Evolutionary conservation across 2,329 filamentous ascomycete genomes (phyloP).

Genomic region (Sclerotinia borealis): DNA sequence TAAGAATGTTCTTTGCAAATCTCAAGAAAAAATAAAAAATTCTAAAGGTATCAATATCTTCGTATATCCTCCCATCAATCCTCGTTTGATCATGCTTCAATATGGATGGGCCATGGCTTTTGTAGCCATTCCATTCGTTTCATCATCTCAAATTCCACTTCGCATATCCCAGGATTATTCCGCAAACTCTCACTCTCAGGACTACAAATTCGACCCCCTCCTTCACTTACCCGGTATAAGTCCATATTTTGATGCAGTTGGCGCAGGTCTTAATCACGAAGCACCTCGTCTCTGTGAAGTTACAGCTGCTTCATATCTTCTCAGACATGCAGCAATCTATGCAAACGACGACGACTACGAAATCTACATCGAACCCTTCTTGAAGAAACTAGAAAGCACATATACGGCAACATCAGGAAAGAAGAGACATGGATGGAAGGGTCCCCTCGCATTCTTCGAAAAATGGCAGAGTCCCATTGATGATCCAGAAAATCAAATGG

Average conservation of each 20-base stretch:
- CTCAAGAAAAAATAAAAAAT: neutral
- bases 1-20: neutral
- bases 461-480: constrained; percentile 29
- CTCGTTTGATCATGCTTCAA: neutral
- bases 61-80: neutral
- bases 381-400: constrained; percentile 49
- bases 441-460: constrained; percentile 25
- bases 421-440: constrained; percentile 26
- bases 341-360: constrained; percentile 48
- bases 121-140: neutral
- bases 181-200: constrained; percentile 23
- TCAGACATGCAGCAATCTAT: constrained; percentile 46
- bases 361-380: constrained; percentile 44
- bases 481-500: constrained; percentile 29
- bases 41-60: neutral
- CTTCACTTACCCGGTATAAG: constrained; percentile 50
- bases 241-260: constrained; percentile 48
- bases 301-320: constrained; percentile 42
- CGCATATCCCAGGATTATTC: constrained; percentile 10
- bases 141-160: constrained; percentile 10
- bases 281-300: constrained; percentile 37
- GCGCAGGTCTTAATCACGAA: constrained; percentile 33
- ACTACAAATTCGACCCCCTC: constrained; percentile 47
- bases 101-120: neutral
- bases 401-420: constrained; percentile 11